phyloP scores from a whole-genome alignment of 768 basidiomycete species.

The Fistulinella prunicolor region DNA sequence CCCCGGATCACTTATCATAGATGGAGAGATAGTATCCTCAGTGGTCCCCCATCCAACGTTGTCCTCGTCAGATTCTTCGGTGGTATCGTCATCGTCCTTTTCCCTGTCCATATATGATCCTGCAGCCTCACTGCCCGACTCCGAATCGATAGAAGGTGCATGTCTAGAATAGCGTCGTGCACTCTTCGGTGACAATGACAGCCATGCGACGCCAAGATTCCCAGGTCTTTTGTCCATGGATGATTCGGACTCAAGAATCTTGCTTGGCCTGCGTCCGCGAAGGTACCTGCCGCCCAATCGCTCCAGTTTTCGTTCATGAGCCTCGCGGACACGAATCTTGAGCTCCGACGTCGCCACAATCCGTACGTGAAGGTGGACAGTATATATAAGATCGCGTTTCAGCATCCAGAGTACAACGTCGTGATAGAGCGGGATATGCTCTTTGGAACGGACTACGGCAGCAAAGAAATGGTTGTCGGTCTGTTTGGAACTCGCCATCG shows the following conservation, averaged over 20 bases:
- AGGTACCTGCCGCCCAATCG: slow-evolving; percentile 14
- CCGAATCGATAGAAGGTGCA: slow-evolving; percentile 47
- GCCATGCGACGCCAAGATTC: slow-evolving; percentile 38
- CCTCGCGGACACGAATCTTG: slow-evolving; percentile 63
- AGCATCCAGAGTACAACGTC: slow-evolving; percentile 91
- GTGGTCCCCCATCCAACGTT: slow-evolving; percentile 48
- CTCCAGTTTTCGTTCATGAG: slow-evolving; percentile 38
- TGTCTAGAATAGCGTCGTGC: slow-evolving; percentile 46
- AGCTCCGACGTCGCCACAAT: slow-evolving; percentile 75
- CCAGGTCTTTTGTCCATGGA: slow-evolving; percentile 13
- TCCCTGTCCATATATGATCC: slow-evolving; percentile 31
- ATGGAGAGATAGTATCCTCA: slow-evolving; percentile 48
- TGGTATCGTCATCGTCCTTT: slow-evolving; percentile 27
- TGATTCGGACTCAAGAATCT: slow-evolving; percentile 19
- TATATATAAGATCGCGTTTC: slow-evolving; percentile 79
- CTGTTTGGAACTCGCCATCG: slow-evolving; percentile 61
- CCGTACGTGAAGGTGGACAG: slow-evolving; percentile 82
- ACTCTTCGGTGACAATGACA: slow-evolving; percentile 54
- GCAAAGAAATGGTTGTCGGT: slow-evolving; percentile 76
- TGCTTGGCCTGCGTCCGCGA: slow-evolving; percentile 23
- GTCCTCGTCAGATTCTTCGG: slow-evolving; percentile 47
- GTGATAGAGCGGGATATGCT: slow-evolving; percentile 66
- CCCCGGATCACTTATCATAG: slow-evolving; percentile 81
- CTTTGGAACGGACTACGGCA: slow-evolving; percentile 68
- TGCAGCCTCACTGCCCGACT: slow-evolving; percentile 38